A percentile compares a stretch with the other conserved stretches of the same genome.
Conservation (phyloP, 192 early-diverging fungal genomes). For the Dissophora ornata region DNA sequence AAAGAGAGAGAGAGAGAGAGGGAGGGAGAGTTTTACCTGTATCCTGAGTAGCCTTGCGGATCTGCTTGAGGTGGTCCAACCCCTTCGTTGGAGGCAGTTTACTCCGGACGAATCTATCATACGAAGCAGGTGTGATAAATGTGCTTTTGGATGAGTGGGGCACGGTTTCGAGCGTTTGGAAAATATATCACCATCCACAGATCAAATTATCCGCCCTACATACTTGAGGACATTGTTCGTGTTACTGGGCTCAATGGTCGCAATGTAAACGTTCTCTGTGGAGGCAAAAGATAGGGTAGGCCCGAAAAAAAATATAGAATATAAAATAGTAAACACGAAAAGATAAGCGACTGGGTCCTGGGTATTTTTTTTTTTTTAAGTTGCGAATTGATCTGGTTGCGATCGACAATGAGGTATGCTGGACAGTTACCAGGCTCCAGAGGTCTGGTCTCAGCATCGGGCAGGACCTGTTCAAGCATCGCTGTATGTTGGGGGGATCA, state of each 20-base stretch:
- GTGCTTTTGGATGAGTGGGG: too few relatives aligned
- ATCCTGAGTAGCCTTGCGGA: constrained; percentile 35
- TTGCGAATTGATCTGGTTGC: too few relatives aligned
- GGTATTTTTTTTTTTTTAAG: neutral
- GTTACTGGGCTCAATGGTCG: constrained; percentile 35
- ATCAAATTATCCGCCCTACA: neutral
- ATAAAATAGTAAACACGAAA: too few relatives aligned
- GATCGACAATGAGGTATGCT: too few relatives aligned
- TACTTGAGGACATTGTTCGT: constrained; percentile 50
- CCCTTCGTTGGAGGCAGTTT: constrained; percentile 51
- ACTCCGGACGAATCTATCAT: constrained; percentile 60
- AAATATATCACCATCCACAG: constrained; percentile 1
- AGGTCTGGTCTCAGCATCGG: constrained; percentile 55
- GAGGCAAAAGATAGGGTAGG: neutral
- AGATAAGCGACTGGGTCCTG: neutral
- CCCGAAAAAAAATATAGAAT: constrained; percentile 4
- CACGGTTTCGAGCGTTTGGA: too few relatives aligned
- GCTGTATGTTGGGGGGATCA: neutral
- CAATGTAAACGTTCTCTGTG: constrained; percentile 43
- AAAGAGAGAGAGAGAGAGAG: neutral
- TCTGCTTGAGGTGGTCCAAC: constrained; percentile 61
- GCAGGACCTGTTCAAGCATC: constrained; percentile 56
- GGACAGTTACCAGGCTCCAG: constrained; percentile 52
- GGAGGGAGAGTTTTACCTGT: neutral
- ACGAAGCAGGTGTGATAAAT: too few relatives aligned